Evolutionary conservation across 768 basidiomycete species (phyloP), one percentile per base, ranked within the genome.

Genomic region (Lentinula lateritia): DNA sequence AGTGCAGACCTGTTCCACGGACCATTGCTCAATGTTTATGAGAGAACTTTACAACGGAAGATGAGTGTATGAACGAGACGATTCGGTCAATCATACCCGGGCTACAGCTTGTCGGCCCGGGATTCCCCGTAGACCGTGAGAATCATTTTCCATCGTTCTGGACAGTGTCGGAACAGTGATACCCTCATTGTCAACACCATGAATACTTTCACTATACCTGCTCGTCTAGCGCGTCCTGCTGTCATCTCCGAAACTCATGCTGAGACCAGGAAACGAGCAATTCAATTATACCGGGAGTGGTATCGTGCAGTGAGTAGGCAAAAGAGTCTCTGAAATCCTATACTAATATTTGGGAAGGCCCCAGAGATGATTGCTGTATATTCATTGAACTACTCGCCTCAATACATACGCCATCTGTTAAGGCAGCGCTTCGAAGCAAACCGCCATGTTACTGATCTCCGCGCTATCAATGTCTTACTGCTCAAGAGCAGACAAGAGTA

Each of bases 211-310:
- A 97, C 93, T 53, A 98, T 98, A 72, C 95, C 96, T 16, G 74
- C 94, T 45, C 87, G 96, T 42, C 84, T 99, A 8, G 92, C 96
- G 16, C 86, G 84, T 64, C 70, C 84, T 5, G 82, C 90, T 3
- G 78, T 80, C 41, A 73, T 81, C n/a, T 92, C 92, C 0, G 69
- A 75, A 20, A 79, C 67, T 62, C 69, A 79, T 6, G 73, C 76
- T n/a, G 85, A 90, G 52, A 87, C 92, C 6, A 84, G 89, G 35
- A 75, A 75, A 20, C 82, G 92, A 38, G 86, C 84, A 9, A 75
- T 94, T 18, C 79, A 88, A 50, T 82, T 97, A 12, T 99, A 98
- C 79, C 81, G 95, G 62, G 88, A 87, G 72, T 99, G 96, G 96
- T 90, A 95, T 71, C 89, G 97, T 64, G 82, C 88, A 50, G 96